Evolutionary conservation across 2,329 filamentous ascomycete species (phyloP), one percentile per base, ranked within the genome.

Genomic region (Xylariaceae sp.): DNA sequence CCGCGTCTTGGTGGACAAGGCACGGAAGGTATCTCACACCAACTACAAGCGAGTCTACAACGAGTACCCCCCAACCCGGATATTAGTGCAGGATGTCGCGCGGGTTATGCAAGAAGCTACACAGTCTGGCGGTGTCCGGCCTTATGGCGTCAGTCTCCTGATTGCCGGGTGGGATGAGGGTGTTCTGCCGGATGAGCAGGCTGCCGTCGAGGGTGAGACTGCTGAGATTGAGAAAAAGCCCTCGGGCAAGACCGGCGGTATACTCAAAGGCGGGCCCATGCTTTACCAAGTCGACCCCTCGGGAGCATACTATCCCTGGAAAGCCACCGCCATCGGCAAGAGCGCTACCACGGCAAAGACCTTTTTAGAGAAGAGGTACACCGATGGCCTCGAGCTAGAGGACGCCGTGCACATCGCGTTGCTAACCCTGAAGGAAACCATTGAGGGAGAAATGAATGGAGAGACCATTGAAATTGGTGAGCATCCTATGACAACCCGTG

Each of bases 41-140:
- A 88, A 86, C 73, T 99, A 99, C 85, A 99, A 99, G 84, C 90
- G 94, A 74, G 92, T 99, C 78, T 99, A 99, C 81, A 99, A 99
- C 77, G 94, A 99, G 78, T 99, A 99, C 78, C 94, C 94, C n/a
- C 94, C 94, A 5, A 99, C 94, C 53, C 86, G 94, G 72, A 99
- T 99, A 87, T 83, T 99, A 76, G 94, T 99, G 53, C 94, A 99
- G 76, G 94, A 99, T 68, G 92, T 99, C 54, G 94, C 94, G 56
- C 84, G 91, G 61, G 92, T 97, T 63, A 96, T 99, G 87, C 94
- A 99, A 76, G 94, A 99, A 76, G 94, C 94, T 57, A 99, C 94
- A 56, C 94, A 99, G 75, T 96, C 90, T 37, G 94, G 94, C 70
- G 94, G 94, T 84, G 92, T 99, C 60, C 83, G 94, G 61, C 94